Conservation (phyloP, 176 grass and related monocot genomes). For the Aegilops speltoides region DNA sequence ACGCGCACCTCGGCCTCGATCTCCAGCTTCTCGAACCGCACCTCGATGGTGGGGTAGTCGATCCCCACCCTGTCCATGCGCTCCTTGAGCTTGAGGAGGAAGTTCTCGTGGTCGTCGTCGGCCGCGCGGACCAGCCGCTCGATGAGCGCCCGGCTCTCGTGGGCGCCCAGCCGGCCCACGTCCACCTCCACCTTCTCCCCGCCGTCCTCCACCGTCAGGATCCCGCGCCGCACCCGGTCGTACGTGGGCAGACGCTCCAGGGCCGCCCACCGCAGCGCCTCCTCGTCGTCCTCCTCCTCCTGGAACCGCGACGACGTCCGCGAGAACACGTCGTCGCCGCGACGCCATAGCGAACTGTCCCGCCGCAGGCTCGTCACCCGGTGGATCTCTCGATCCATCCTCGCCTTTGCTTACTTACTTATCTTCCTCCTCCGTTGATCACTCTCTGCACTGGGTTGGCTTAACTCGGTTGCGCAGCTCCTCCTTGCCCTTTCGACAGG, state of each 20-base stretch:
- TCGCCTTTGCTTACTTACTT: background rate
- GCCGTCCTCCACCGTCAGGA: conserved; percentile 37
- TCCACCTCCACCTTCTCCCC: conserved; percentile 53
- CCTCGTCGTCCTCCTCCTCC: conserved; percentile 86
- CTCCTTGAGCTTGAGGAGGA: conserved; percentile 75
- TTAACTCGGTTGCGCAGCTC: background rate
- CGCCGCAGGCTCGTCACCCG: conserved; percentile 47
- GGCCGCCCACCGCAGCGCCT: conserved; percentile 88
- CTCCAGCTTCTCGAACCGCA: conserved; percentile 56
- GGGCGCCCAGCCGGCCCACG: conserved; percentile 44
- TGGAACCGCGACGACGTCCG: conserved; percentile 56
- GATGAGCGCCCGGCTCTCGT: conserved; percentile 55
- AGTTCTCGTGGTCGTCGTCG: conserved; percentile 76
- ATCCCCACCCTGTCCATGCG: conserved; percentile 79
- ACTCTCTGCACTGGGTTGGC: background rate
- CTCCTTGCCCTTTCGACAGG: background rate
- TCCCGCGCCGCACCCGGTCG: conserved; percentile 58
- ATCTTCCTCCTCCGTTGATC: background rate
- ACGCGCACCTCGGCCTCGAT: conserved; percentile 59
- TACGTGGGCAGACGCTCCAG: conserved; percentile 89
- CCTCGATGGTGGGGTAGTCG: conserved; percentile 82
- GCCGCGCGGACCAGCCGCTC: conserved; percentile 66
- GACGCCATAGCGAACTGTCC: conserved; percentile 57
- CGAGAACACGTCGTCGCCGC: conserved; percentile 69
- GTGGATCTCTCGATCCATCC: conserved; percentile 55